phyloP scores from a whole-genome alignment of 306 rosid genomes.

The Prosopis cineraria region DNA sequence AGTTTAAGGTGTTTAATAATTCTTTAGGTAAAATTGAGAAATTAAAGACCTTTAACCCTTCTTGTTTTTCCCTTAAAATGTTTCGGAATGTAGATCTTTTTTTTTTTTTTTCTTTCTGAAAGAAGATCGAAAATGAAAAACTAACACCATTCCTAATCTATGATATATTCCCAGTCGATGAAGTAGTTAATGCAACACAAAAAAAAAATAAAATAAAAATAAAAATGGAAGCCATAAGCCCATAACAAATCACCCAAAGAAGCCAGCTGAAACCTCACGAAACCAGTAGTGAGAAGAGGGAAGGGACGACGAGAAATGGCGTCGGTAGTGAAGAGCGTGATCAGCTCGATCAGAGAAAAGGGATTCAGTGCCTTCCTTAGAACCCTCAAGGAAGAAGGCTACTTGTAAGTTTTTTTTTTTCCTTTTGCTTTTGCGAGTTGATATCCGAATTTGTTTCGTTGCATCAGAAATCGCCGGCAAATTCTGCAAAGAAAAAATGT shows the following conservation, averaged over 20 bases:
- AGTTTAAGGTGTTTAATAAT: no score
- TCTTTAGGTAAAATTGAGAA: no score
- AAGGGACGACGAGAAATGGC: slow-evolving; percentile 56
- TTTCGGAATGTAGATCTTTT: no score
- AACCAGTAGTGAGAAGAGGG: neutral
- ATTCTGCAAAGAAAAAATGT: neutral
- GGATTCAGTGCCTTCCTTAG: slow-evolving; percentile 68
- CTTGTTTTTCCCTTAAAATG: no score
- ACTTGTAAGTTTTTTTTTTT: slow-evolving; percentile 44
- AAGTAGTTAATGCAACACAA: no score
- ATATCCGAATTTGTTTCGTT: slow-evolving; percentile 4
- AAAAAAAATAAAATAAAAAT: no score
- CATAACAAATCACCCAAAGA: neutral
- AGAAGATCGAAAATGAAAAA: no score
- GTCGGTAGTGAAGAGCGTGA: slow-evolving; percentile 70
- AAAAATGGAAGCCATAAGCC: neutral
- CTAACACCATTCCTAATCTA: no score
- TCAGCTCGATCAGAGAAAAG: slow-evolving; percentile 71
- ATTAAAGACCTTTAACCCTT: no score
- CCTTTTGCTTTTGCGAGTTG: neutral
- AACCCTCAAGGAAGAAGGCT: slow-evolving; percentile 82
- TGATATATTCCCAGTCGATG: no score
- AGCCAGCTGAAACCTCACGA: neutral
- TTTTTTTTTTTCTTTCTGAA: no score
- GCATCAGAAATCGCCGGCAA: neutral